A percentile compares a stretch with the other conserved stretches of the same genome.
Evolutionary conservation across 2,329 filamentous ascomycete species (phyloP).

Genomic region (Fusarium scirpi): DNA sequence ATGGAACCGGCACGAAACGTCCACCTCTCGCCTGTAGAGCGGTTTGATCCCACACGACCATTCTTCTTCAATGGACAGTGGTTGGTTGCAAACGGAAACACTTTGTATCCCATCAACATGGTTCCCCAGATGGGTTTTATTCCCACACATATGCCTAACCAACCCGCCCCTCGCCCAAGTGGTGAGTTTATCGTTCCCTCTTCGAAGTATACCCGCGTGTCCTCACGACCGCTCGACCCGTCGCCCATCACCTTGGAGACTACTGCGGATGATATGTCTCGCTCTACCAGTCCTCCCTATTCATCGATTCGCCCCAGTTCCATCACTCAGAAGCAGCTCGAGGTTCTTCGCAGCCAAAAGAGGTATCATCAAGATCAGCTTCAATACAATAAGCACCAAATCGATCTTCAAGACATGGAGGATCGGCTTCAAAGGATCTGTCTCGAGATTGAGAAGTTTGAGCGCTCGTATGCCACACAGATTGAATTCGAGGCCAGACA

Average conservation of each 20-base stretch:
- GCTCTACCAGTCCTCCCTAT: constrained; percentile 55
- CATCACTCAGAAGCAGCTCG: constrained; percentile 70
- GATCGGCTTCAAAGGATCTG: constrained; percentile 56
- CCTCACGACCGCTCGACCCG: constrained; percentile 9
- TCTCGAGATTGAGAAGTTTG: constrained; percentile 63
- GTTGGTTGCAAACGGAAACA: constrained; percentile 51
- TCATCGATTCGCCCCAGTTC: constrained; percentile 72
- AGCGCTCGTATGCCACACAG: constrained; percentile 60
- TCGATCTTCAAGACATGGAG: constrained; percentile 67
- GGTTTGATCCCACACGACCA: constrained; percentile 60
- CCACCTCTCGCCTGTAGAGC: constrained; percentile 56
- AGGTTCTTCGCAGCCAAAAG: constrained; percentile 63
- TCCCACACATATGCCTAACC: constrained; percentile 41
- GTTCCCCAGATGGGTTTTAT: constrained; percentile 43
- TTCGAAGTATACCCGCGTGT: constrained; percentile 3
- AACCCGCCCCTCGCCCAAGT: constrained; percentile 11
- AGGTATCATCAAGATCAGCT: constrained; percentile 69
- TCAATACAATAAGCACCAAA: constrained; percentile 71
- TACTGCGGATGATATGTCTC: not conserved
- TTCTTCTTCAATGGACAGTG: constrained; percentile 61
- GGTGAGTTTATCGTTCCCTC: constrained; percentile 12
- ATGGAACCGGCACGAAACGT: constrained; percentile 50
- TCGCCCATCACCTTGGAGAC: constrained; percentile 11
- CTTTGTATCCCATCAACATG: constrained; percentile 42
- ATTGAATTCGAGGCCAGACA: constrained; percentile 59